Evolutionary conservation across 2,329 filamentous ascomycete genomes (phyloP), one percentile per base, ranked within the genome.

Genomic region (Penicillium sp.): DNA sequence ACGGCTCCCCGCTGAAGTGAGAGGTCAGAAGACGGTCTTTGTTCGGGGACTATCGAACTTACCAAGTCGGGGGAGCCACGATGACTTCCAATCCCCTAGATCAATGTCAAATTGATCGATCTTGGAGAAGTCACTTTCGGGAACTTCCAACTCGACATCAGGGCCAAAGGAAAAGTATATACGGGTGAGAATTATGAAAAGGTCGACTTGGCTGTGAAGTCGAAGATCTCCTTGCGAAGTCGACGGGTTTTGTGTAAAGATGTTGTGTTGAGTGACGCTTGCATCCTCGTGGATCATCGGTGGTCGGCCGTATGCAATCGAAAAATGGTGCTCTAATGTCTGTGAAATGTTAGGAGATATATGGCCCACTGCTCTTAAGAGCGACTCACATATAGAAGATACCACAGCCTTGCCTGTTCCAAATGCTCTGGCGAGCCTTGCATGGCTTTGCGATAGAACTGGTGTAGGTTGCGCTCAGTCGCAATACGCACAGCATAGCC

Each of bases 141-240:
- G 69, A 9, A 77, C 71, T 48, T 74, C 72, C 27, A 74, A 45
- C 29, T 74, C 72, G 34, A 77, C 75, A 60, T 77, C 75, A 2
- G 75, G 74, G 6, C 75, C 75, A 47, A 77, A 74, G 34, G 70
- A 71, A 55, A 76, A 74, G 48, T 76, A 75, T 48, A 77, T 75
- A 47, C 74, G 73, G 24, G 74, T 76, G 41, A 77, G 71, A 42
- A 76, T 68, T 40, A 77, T 76, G 53, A 77, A 76, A 53, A 77
- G 51, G 48, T 75, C 73, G 31, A 77, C 75, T 57, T 77, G 75
- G 36, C 74, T 74, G 34, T 76, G 72, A 22, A 74, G 54, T 40
- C 72, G 69, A 31, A 73, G 59, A 34, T 74, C 71, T 9, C 67
- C 66, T 53, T 74, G 71, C 16, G 67, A 64, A 31, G 62, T 59